These are phyloP conservation scores for Hemisphaericaspora lyxosophila DNA, from an alignment of 1,139 yeast species.

Conservation along the genomic window DNA sequence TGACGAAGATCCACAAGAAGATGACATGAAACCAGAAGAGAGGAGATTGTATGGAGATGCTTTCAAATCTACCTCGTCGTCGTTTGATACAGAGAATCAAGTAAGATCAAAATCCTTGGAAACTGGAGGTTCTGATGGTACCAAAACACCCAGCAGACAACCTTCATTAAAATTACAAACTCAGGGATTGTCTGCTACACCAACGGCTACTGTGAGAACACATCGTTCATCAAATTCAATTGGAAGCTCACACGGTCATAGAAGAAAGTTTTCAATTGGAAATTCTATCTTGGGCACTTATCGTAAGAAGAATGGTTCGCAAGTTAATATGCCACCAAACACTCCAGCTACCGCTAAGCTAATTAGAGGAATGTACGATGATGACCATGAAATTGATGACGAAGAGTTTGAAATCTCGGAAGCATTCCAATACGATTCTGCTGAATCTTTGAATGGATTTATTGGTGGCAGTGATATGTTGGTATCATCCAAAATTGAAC, in stretches of 20 bases:
- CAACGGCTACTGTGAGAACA: slow-evolving; percentile 18
- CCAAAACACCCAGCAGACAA: slow-evolving; percentile 37
- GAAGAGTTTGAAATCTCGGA: slow-evolving; percentile 17
- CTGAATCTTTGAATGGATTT: slow-evolving; percentile 58
- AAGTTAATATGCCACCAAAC: slow-evolving; percentile 45
- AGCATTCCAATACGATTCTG: slow-evolving; percentile 52
- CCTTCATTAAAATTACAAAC: slow-evolving; percentile 39
- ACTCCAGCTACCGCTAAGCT: slow-evolving; percentile 53
- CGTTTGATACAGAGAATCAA: slow-evolving; percentile 21
- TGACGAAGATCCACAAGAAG: slow-evolving; percentile 17
- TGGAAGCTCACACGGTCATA: slow-evolving; percentile 37
- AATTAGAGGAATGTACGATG: slow-evolving; percentile 38
- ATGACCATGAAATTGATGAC: slow-evolving; percentile 39
- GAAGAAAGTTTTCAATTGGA: slow-evolving; percentile 66
- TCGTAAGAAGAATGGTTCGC: slow-evolving; percentile 49
- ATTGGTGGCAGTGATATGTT: slow-evolving; percentile 69
- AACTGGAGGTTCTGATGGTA: slow-evolving; percentile 15
- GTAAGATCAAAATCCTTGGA: slow-evolving; percentile 7
- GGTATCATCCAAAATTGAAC: slow-evolving; percentile 59
- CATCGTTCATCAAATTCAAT: slow-evolving; percentile 23
- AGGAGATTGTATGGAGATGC: slow-evolving; percentile 45
- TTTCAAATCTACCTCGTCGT: slow-evolving; percentile 37
- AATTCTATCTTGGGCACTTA: slow-evolving; percentile 47
- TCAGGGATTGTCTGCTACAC: slow-evolving; percentile 25
- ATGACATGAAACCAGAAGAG: slow-evolving; percentile 35